Evolutionary conservation across 768 basidiomycete genomes (phyloP).

Genomic region (Saitozyma sp.): DNA sequence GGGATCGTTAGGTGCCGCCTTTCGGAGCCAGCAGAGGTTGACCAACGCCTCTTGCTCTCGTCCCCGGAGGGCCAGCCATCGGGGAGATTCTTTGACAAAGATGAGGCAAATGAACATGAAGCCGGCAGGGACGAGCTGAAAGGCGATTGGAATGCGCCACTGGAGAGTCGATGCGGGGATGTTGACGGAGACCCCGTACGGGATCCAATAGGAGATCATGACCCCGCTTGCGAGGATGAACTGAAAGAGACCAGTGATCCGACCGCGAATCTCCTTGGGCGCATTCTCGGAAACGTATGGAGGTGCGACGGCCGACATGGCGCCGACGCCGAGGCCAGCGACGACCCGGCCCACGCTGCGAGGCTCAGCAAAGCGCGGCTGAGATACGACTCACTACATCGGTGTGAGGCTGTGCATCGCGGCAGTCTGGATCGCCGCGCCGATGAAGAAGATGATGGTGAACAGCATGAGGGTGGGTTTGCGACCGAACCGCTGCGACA

Average conservation of each 20-base stretch:
- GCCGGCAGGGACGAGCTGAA: conserved; percentile 2
- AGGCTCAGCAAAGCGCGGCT: too few relatives aligned
- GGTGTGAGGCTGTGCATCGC: too few relatives aligned
- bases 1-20: too few relatives aligned
- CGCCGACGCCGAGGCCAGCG: background rate
- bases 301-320: background rate
- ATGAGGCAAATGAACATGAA: background rate
- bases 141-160: conserved; percentile 1
- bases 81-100: background rate
- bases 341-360: conserved; percentile 2
- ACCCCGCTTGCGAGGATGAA: background rate
- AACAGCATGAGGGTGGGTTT: too few relatives aligned
- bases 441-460: too few relatives aligned
- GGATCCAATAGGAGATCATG: conserved; percentile 2
- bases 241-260: background rate
- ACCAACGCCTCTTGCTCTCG: background rate
- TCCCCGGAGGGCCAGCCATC: background rate
- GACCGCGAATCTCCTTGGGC: background rate
- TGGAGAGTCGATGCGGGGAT: background rate
- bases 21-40: background rate
- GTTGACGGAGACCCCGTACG: background rate
- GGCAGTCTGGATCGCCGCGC: too few relatives aligned
- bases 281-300: background rate
- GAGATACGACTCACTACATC: too few relatives aligned
- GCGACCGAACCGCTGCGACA: too few relatives aligned